Conservation (phyloP, 2,329 filamentous ascomycete genomes). For the Thermoascus crustaceus region DNA sequence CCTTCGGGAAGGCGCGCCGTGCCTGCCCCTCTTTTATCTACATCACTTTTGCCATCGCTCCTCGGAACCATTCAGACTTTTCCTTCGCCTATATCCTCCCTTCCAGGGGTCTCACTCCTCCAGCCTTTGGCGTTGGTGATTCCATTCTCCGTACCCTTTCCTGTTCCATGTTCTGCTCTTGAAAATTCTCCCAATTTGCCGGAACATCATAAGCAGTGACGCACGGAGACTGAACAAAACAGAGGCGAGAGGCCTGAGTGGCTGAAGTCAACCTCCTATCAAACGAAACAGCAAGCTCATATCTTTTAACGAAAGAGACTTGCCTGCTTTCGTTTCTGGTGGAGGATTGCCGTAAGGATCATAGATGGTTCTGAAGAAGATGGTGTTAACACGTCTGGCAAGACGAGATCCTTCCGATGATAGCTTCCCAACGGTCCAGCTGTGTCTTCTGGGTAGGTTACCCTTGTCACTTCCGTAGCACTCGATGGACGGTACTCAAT, state of each 20-base stretch:
- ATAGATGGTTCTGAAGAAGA: conserved; percentile 42
- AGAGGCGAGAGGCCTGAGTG: conserved; percentile 5
- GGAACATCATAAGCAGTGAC: no score
- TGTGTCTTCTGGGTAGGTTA: conserved; percentile 71
- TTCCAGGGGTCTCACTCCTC: no score
- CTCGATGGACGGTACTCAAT: not conserved
- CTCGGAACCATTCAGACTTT: not conserved
- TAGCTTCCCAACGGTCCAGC: conserved; percentile 72
- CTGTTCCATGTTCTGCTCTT: no score
- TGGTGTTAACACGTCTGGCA: conserved; percentile 53
- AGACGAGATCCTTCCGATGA: conserved; percentile 55
- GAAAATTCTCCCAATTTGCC: no score
- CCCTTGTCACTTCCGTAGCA: conserved; percentile 1
- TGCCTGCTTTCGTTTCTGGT: conserved; percentile 11
- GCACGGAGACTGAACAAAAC: not conserved
- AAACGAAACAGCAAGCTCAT: conserved; percentile 2
- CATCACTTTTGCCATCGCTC: not conserved
- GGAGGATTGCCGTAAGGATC: conserved; percentile 44
- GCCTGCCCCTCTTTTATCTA: not conserved
- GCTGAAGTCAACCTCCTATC: not conserved
- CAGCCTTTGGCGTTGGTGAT: no score
- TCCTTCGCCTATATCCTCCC: not conserved
- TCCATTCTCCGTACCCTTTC: no score
- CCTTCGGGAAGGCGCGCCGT: conserved; percentile 4
- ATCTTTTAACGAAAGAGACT: conserved; percentile 10